Evolutionary conservation across 108 stramenopile species (phyloP).

Genomic region (Conticribra weissflogii): DNA sequence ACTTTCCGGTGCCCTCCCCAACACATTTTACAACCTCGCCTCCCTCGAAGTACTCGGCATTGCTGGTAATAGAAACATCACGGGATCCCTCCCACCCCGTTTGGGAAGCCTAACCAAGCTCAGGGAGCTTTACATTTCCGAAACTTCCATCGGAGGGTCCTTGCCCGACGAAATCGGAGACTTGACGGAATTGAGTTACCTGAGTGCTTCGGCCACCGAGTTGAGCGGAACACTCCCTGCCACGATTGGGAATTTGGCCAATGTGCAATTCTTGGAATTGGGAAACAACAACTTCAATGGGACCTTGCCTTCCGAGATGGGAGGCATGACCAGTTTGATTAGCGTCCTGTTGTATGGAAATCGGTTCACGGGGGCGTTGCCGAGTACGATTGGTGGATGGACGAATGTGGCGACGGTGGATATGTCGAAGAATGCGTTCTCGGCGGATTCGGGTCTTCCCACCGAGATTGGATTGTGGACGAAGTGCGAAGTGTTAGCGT

Average conservation of each 20-base stretch:
- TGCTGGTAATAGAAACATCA: conserved; percentile 30
- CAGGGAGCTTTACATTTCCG: conserved; percentile 33
- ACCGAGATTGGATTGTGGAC: conserved; percentile 26
- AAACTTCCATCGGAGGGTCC: conserved; percentile 20
- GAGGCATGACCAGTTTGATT: conserved; percentile 6
- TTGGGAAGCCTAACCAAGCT: conserved; percentile 12
- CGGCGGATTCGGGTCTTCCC: conserved; percentile 16
- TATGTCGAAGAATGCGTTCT: conserved; percentile 29
- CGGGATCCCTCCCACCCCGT: conserved; percentile 18
- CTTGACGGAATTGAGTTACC: conserved; percentile 6
- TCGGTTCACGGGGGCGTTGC: conserved; percentile 44
- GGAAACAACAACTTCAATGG: conserved; percentile 19
- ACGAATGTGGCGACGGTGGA: conserved; percentile 19
- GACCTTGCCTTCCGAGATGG: conserved; percentile 18
- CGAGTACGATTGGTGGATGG: conserved; percentile 28
- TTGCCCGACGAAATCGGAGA: conserved; percentile 29
- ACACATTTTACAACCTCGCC: conserved; percentile 15
- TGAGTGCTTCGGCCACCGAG: conserved; percentile 3
- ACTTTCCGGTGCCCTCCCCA: conserved; percentile 21
- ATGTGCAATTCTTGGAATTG: conserved; percentile 21
- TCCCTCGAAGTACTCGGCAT: conserved; percentile 45
- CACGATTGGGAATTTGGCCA: conserved; percentile 16
- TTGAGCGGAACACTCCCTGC: conserved; percentile 13
- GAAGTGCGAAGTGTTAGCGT: conserved; percentile 8
- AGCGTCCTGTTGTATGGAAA: conserved; percentile 16